These are phyloP conservation scores for Monsonia emarginata DNA, from an alignment of 441 rosid genomes.

Conservation along the genomic window DNA sequence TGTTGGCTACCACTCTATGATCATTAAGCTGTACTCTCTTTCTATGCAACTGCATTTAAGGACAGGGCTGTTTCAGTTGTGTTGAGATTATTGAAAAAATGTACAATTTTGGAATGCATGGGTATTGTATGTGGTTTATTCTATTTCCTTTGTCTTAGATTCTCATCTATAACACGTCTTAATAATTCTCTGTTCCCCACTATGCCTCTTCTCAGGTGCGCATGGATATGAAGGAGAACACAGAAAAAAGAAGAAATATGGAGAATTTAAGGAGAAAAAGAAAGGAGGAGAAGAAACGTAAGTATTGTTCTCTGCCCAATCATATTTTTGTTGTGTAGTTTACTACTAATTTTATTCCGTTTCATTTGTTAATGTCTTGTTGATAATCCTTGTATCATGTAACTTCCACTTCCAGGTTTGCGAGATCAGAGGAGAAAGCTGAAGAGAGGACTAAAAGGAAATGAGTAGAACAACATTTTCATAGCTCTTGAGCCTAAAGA, in stretches of 20 bases:
- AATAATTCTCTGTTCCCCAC: background rate
- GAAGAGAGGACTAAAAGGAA: constrained; percentile 34
- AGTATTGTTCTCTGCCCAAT: background rate
- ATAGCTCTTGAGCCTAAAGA: background rate
- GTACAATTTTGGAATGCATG: no score
- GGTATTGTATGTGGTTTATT: background rate
- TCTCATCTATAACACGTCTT: background rate
- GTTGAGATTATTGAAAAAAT: no score
- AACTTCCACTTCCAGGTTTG: constrained; percentile 35
- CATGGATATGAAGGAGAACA: constrained; percentile 43
- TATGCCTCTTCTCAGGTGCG: constrained; percentile 30
- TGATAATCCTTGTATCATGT: background rate
- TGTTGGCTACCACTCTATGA: background rate
- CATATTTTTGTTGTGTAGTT: background rate
- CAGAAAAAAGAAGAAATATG: constrained; percentile 39
- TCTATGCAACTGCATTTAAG: background rate
- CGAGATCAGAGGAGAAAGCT: constrained; percentile 65
- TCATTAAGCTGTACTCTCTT: background rate
- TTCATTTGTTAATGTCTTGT: background rate
- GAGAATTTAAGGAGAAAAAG: constrained; percentile 49
- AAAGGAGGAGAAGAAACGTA: constrained; percentile 80
- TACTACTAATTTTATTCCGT: background rate
- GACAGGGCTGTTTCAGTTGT: background rate
- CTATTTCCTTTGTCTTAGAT: background rate
- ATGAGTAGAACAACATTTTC: constrained; percentile 13